These are phyloP conservation scores for Populus deltoides DNA, from an alignment of 345 rosid genomes.

Conservation along the genomic window DNA sequence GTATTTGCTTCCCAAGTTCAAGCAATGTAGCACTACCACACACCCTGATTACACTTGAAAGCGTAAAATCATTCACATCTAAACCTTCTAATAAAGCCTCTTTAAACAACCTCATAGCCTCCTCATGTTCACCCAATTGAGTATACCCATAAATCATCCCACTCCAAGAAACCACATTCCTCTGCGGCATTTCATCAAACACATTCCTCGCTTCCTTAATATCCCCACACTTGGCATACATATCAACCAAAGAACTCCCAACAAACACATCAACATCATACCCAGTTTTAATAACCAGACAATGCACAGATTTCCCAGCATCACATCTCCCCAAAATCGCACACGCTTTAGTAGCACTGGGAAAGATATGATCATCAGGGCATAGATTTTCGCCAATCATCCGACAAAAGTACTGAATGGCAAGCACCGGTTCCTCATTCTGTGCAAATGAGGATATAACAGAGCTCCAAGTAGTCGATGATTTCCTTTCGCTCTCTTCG, in stretches of 20 bases:
- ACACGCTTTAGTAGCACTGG: conserved; percentile 73
- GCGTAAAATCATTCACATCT: conserved; percentile 78
- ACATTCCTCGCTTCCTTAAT: conserved; percentile 51
- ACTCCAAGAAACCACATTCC: conserved; percentile 91
- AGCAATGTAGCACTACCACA: conserved; percentile 70
- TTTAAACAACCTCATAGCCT: conserved; percentile 70
- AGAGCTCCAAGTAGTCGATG: conserved; percentile 88
- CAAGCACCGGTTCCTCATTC: conserved; percentile 71
- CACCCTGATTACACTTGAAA: conserved; percentile 68
- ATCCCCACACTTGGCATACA: conserved; percentile 78
- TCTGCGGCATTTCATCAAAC: conserved; percentile 82
- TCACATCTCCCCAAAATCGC: conserved; percentile 57
- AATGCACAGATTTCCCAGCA: conserved; percentile 60
- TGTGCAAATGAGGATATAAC: conserved; percentile 74
- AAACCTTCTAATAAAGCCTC: conserved; percentile 47
- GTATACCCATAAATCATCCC: conserved; percentile 87
- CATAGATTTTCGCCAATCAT: conserved; percentile 42
- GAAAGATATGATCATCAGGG: conserved; percentile 79
- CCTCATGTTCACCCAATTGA: conserved; percentile 65
- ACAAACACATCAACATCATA: conserved; percentile 67
- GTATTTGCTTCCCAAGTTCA: conserved; percentile 84
- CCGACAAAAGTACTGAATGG: conserved; percentile 59
- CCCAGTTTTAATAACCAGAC: conserved; percentile 58
- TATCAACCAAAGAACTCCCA: conserved; percentile 75
- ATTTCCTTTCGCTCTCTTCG: conserved; percentile 44